Percentiles rank a stretch among this genome's conserved stretches.
phyloP scores from a whole-genome alignment of 2,329 filamentous ascomycete genomes.

The Camillea tinctor region DNA sequence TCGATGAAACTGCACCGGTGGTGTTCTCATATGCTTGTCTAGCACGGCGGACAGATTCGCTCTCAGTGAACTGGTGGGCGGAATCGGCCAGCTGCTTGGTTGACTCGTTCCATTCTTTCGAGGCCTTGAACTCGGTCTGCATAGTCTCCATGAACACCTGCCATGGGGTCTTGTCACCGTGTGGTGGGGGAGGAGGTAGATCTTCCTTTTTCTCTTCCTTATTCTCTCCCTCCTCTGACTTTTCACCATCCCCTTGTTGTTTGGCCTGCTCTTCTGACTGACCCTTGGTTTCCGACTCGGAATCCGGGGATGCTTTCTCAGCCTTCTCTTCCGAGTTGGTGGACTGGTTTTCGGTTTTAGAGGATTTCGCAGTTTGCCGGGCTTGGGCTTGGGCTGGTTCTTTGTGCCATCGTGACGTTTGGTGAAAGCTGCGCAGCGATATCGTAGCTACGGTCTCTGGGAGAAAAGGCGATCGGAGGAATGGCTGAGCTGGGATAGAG shows the following conservation, averaged over 20 bases:
- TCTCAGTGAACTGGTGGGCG: conserved; percentile 89
- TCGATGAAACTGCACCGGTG: conserved; percentile 76
- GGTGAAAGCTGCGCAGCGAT: conserved; percentile 40
- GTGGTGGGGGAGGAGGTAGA: conserved; percentile 82
- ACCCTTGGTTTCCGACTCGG: conserved; percentile 38
- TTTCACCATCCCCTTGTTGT: conserved; percentile 45
- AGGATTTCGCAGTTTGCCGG: conserved; percentile 25
- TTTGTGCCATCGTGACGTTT: conserved; percentile 33
- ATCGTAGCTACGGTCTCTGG: conserved; percentile 40
- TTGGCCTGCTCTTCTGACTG: conserved; percentile 45
- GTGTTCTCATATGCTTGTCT: conserved; percentile 84
- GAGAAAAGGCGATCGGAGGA: conserved; percentile 47
- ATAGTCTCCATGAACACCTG: conserved; percentile 99
- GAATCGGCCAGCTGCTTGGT: conserved; percentile 91
- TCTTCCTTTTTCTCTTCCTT: conserved; percentile 65
- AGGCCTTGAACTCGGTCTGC: conserved; percentile 88
- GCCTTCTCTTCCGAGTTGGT: conserved; percentile 35
- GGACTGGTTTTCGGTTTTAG: conserved; percentile 34
- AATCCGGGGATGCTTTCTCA: conserved; percentile 37
- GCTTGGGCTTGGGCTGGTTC: conserved; percentile 35
- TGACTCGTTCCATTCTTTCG: conserved; percentile 98
- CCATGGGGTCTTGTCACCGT: conserved; percentile 98
- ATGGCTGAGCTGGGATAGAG: conserved; percentile 30
- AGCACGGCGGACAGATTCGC: conserved; percentile 83
- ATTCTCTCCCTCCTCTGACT: conserved; percentile 48